Evolutionary conservation across 2,329 filamentous ascomycete species (phyloP), one percentile per base, ranked within the genome.

Genomic region (Penicillium sumatraense): DNA sequence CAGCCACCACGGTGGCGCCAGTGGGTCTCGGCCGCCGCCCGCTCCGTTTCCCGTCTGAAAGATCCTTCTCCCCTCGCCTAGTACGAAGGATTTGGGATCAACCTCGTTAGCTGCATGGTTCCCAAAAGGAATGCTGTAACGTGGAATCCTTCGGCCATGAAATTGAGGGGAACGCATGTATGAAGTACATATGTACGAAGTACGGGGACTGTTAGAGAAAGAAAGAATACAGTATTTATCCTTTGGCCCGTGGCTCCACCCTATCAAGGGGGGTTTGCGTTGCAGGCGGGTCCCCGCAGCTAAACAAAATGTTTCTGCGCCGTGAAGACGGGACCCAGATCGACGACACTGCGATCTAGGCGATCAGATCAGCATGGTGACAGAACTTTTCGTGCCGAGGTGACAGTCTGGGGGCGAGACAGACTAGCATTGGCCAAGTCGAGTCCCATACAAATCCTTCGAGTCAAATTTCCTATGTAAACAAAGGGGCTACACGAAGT

Each of bases 291-390:
- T 46, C 26, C 42, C 42, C 42, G 42, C 42, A 46, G 42, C 42
- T 23, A 46, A 18, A 13, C 10, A 47, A n/a, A 21, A 14, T 38
- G 42, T 9, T 23, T 46, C n/a, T 46, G 42, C 42, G 18, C 27
- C 16, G 9, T 33, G n/a, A 20, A 49, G 36, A 49, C 5, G 40
- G 36, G 36, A 41, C 35, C 40, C 10, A 14, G 41, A 54, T 50
- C 38, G 49, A 45, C 48, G 24, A 29, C 35, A 27, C 45, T 41
- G 14, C 47, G 26, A 54, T 54, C 47, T 35, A 23, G 42, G 27
- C 42, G 42, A 46, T 46, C 42, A 29, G 42, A 46, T 46, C 26
- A 46, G 31, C 42, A 46, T 21, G 40, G 21, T 46, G 42, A 46
- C 42, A 46, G 26, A 31, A 46, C 42, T 46, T 46, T 46, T 46